Evolutionary conservation across 371 early-diverging fungal genomes (phyloP), one percentile per base, ranked within the genome.

Genomic region (Lichtheimia hyalospora): DNA sequence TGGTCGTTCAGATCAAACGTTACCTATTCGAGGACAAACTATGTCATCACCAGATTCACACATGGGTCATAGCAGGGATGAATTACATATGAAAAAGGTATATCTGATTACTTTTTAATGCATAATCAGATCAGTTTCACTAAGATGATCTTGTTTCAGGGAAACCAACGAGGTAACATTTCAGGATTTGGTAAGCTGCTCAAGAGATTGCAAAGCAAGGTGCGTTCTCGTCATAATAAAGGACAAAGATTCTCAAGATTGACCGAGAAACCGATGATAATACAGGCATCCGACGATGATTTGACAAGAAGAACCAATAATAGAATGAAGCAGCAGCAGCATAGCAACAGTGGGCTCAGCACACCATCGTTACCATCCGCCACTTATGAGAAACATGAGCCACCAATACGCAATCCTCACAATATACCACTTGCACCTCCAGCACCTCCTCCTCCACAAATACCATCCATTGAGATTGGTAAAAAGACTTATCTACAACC

Each of bases 141-240:
- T 34, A 34, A 34, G 34, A 34, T 8, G 20, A 34, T 53, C 15
- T 53, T 15, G 20, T n/a, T 18, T 53, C 16, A 53, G 34, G 25
- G 34, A 15, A 53, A 53, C 18, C 53, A 39, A 20, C 34, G 20
- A 39, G 20, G 53, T 16, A 53, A 53, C 20, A 53, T 46, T 5
- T 46, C 46, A 40, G 63, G 63, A 13, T 43, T 63, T 25, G 63
- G 63, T 16, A 63, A 63, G 53, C 51, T 63, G 10, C 52, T 63
- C 27, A 58, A 57, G 42, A 57, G 53, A 39, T 46, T 63, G 23
- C 58, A 27, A 39, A 53, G 63, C 57, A 63, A 58, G 58, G 58
- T 58, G 57, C 10, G 53, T 28, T 24, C 12, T 14, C 13, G 21
- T 20, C 39, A 14, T 20, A 2, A 15, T 8, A 18, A 39, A 53